Evolutionary conservation across 106 monocot genomes (phyloP).

Genomic region (Posidonia australis): DNA sequence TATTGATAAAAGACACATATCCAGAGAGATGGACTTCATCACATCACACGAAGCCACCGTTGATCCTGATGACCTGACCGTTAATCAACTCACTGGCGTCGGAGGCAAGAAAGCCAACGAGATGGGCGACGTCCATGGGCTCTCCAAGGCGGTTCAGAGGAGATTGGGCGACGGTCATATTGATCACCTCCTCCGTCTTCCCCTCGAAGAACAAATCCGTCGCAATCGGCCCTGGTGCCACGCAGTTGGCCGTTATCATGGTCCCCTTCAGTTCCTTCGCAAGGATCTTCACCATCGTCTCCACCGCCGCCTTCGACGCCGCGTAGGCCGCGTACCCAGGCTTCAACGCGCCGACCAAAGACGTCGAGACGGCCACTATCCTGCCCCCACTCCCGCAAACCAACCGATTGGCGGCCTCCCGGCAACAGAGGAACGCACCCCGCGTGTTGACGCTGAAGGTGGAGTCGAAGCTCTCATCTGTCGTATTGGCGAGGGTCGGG

Average conservation of each 20-base stretch:
- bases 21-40: not conserved
- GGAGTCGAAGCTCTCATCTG: slow-evolving; percentile 7
- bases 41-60: slow-evolving; percentile 17
- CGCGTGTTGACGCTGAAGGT: slow-evolving; percentile 14
- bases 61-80: slow-evolving; percentile 22
- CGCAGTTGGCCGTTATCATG: slow-evolving; percentile 24
- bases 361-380: slow-evolving; percentile 11
- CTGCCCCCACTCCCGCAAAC: slow-evolving; percentile 18
- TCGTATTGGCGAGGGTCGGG: slow-evolving; percentile 6
- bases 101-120: slow-evolving; percentile 10
- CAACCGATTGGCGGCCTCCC: slow-evolving; percentile 17
- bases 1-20: too few relatives aligned
- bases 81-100: slow-evolving; percentile 16
- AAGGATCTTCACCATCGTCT: slow-evolving; percentile 30
- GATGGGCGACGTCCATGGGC: slow-evolving; percentile 10
- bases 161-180: not conserved
- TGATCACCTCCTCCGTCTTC: slow-evolving; percentile 11
- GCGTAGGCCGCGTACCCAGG: slow-evolving; percentile 19
- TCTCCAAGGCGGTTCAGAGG: slow-evolving; percentile 20
- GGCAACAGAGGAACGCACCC: slow-evolving; percentile 18
- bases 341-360: not conserved
- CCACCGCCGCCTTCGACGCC: slow-evolving; percentile 32
- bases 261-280: slow-evolving; percentile 26
- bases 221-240: slow-evolving; percentile 30
- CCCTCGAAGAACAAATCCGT: slow-evolving; percentile 22